Base-by-base conservation (phyloP, 495 filamentous ascomycete species). In the Stereocaulon alpinum region DNA sequence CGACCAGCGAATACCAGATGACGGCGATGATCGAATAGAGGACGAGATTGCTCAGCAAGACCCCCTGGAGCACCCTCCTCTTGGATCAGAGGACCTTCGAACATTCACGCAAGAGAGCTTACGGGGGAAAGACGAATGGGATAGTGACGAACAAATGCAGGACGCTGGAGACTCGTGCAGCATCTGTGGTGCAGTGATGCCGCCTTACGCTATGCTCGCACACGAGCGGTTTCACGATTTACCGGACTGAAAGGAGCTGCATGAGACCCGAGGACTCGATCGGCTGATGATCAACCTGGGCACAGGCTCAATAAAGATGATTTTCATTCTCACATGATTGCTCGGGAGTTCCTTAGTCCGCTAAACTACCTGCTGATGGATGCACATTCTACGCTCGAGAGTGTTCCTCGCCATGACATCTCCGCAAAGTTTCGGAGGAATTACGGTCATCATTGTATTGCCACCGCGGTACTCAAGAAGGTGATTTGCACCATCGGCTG, bases 131-230 rank as follows among this genome's bases (percentile, higher is more conserved):
- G 72, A 73, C 41, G 64, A 56, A 18, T 80, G 76, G 73, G 75
- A 78, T 22, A 68, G 64, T n/a, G 77, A 75, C 4, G 77, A 75
- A 4, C 72, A 72, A 3, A 69, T 69, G 47, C 61, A 71, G 15
- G 66, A 69, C 55, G 45, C 57, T 15, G 73, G 69, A 56, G 67
- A 75, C 6, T 64, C 64, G 9, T 92, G 88, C 68, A 63, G 63
- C 0, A 61, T 70, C 6, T 93, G 89, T 68, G 84, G 82, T 12
- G 78, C 79, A 17, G 62, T 71, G 6, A 83, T 93, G 57, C 89
- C 89, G 0, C 61, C 72, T 14, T 93, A 91, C 71, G 89, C 89
- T 7, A 77, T 84, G 66, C 62, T 76, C 20, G 89, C 89, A 4
- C 89, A 95, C 70, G 71, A 77, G 61, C 74, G 86, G 54, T 95